Conservation (phyloP, 2,329 filamentous ascomycete genomes). For the Amauroascus verrucosus region DNA sequence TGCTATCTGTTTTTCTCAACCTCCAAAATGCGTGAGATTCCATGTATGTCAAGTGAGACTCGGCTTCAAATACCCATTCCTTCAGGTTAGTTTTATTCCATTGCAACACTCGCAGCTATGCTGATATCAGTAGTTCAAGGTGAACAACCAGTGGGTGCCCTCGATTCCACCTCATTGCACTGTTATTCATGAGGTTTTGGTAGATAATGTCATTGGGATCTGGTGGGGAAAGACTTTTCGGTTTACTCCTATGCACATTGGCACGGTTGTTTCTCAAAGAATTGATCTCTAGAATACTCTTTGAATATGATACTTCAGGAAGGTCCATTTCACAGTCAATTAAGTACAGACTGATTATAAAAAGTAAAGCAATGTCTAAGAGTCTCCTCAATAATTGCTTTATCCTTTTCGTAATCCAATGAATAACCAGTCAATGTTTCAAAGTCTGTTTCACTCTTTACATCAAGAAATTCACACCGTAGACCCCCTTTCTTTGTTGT, state of each 20-base stretch:
- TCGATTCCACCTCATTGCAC: neutral
- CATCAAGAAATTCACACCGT: too few species aligned
- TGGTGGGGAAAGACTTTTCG: slow-evolving; percentile 11
- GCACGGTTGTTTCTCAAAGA: neutral
- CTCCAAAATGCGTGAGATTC: slow-evolving; percentile 4
- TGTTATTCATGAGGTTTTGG: neutral
- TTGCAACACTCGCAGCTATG: neutral
- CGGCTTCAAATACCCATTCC: neutral
- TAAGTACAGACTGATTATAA: too few species aligned
- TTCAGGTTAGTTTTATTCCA: neutral
- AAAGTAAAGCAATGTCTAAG: too few species aligned
- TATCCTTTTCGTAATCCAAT: too few species aligned
- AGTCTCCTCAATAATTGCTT: too few species aligned
- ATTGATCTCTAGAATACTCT: neutral
- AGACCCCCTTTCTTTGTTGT: too few species aligned
- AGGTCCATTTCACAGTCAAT: neutral
- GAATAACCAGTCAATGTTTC: too few species aligned
- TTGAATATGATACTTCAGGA: neutral
- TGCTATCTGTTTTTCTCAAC: neutral
- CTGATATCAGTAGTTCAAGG: slow-evolving; percentile 1
- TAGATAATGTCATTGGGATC: slow-evolving; percentile 14
- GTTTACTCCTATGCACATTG: slow-evolving; percentile 6
- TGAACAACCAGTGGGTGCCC: slow-evolving; percentile 2
- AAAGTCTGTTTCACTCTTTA: too few species aligned
- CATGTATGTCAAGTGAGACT: neutral